These are phyloP conservation scores for Phaeosphaeriaceae sp. DNA, from an alignment of 2,329 filamentous ascomycete species.

Conservation along the genomic window DNA sequence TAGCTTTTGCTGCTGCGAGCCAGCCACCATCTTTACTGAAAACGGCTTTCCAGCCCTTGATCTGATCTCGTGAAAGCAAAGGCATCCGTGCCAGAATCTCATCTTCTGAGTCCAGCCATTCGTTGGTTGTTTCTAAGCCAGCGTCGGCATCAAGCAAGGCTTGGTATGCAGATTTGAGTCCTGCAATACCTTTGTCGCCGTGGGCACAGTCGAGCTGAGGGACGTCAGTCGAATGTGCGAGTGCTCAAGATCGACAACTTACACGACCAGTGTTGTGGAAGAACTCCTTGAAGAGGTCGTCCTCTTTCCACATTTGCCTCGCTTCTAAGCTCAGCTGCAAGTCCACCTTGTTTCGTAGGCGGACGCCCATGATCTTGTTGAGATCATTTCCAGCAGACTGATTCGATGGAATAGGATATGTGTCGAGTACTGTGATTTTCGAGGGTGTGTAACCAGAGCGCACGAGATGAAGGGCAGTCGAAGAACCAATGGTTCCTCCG, in stretches of 20 bases:
- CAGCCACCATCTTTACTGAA: conserved; percentile 56
- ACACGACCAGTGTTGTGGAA: conserved; percentile 56
- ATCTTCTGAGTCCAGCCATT: conserved; percentile 56
- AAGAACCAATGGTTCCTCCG: conserved; percentile 61
- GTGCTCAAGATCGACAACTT: conserved; percentile 1
- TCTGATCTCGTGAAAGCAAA: conserved; percentile 49
- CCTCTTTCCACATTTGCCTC: conserved; percentile 54
- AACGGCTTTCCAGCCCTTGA: conserved; percentile 58
- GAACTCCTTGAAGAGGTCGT: conserved; percentile 55
- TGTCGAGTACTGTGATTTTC: conserved; percentile 59
- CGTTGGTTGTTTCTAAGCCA: conserved; percentile 48
- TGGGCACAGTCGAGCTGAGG: conserved; percentile 39
- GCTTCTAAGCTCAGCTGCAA: conserved; percentile 41
- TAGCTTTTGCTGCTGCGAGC: conserved; percentile 58
- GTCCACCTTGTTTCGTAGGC: conserved; percentile 51
- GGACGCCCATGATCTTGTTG: conserved; percentile 57
- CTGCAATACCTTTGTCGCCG: conserved; percentile 49
- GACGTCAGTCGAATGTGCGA: conserved; percentile 5
- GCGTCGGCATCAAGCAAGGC: conserved; percentile 34
- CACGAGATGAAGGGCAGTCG: conserved; percentile 61
- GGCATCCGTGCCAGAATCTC: conserved; percentile 54
- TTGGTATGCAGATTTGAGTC: conserved; percentile 48
- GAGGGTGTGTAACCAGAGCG: conserved; percentile 56
- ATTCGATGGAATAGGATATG: conserved; percentile 54
- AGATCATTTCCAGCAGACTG: conserved; percentile 61